Evolutionary conservation across 176 grass and related monocot species (phyloP).

Genomic region (Ampelocalamus luodianensis): DNA sequence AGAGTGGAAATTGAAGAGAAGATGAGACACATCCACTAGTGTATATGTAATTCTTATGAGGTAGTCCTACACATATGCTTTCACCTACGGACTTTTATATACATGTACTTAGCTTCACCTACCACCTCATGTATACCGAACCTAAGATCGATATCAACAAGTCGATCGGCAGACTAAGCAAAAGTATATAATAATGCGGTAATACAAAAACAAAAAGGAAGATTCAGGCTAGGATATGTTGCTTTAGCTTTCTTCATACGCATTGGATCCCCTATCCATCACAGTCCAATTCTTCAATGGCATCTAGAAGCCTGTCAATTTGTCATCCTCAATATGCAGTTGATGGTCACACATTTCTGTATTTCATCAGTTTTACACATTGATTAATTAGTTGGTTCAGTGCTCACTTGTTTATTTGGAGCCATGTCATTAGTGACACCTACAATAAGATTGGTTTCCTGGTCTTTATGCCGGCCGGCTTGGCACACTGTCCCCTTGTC

Average conservation of each 20-base stretch:
- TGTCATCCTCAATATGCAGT: conserved; percentile 13
- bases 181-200: background rate
- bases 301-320: conserved; percentile 44
- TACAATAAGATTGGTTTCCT: background rate
- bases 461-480: background rate
- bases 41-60: conserved; percentile 15
- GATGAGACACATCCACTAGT: background rate
- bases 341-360: background rate
- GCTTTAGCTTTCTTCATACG: conserved; percentile 17
- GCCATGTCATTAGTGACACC: conserved; percentile 27
- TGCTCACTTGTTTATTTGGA: conserved; percentile 24
- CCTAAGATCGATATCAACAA: background rate
- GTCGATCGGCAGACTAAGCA: background rate
- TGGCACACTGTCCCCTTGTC: background rate
- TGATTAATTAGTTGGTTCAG: conserved; percentile 24
- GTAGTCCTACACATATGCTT: conserved; percentile 41
- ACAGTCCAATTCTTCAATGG: conserved; percentile 33
- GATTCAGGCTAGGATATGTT: conserved; percentile 6
- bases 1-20: background rate
- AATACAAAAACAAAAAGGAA: background rate
- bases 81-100: conserved; percentile 43
- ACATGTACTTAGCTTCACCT: conserved; percentile 34
- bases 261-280: conserved; percentile 7
- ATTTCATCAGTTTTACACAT: conserved; percentile 3
- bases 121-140: conserved; percentile 15